Conservation (phyloP, 768 basidiomycete species). For the Antrodiella citrinella region DNA sequence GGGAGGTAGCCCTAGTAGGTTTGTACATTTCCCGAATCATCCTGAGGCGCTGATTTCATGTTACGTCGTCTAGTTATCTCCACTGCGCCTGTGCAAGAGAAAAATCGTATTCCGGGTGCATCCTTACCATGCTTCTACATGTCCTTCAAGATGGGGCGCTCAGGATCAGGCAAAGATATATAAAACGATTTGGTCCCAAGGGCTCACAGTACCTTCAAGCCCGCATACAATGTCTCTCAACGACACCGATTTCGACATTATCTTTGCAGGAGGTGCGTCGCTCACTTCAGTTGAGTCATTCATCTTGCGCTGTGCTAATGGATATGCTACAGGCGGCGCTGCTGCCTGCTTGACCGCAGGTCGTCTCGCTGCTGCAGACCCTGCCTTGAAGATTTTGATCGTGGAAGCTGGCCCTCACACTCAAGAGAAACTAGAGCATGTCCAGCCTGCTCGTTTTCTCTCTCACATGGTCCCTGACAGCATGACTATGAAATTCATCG, state of each 20-base stretch:
- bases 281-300: background rate
- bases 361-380: constrained; percentile 45
- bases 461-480: constrained; percentile 30
- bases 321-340: constrained; percentile 32
- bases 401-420: constrained; percentile 53
- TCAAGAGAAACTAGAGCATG: constrained; percentile 35
- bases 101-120: too few species aligned
- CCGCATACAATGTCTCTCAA: background rate
- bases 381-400: constrained; percentile 47
- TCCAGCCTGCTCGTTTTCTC: constrained; percentile 46
- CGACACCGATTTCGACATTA: constrained; percentile 6
- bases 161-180: too few species aligned
- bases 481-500: constrained; percentile 37
- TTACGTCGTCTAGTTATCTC: too few species aligned
- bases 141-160: too few species aligned
- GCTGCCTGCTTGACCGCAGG: constrained; percentile 50
- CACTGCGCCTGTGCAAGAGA: too few species aligned
- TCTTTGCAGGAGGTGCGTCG: constrained; percentile 20
- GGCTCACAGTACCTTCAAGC: too few species aligned
- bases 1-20: too few species aligned
- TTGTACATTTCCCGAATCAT: too few species aligned
- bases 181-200: too few species aligned
- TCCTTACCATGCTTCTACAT: too few species aligned
- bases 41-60: too few species aligned
- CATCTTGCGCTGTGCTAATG: background rate